Conservation (phyloP, 148 eudicot species). For the Camellia japonica region DNA sequence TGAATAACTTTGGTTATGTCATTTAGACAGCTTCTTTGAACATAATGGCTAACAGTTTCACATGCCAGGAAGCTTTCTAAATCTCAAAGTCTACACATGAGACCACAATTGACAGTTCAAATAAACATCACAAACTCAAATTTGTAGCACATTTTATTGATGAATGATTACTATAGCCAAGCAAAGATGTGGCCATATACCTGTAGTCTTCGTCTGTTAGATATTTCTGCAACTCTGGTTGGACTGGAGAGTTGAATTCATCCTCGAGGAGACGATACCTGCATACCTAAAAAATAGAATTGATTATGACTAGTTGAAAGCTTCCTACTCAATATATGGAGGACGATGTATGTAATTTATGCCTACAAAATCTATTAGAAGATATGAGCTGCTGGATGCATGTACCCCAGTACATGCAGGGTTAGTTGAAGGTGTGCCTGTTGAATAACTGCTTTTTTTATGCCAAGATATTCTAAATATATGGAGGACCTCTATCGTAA, state of each 20-base stretch:
- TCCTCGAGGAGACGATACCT: slow-evolving; percentile 78
- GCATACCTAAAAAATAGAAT: slow-evolving; percentile 60
- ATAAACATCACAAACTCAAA: neutral
- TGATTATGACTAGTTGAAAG: neutral
- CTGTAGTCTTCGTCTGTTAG: slow-evolving; percentile 85
- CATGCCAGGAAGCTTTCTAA: neutral
- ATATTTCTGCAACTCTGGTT: slow-evolving; percentile 76
- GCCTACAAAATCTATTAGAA: neutral
- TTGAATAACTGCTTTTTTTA: neutral
- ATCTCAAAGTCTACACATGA: neutral
- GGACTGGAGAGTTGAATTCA: slow-evolving; percentile 73
- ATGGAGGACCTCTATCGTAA: neutral
- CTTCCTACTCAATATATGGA: neutral
- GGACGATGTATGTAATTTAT: neutral
- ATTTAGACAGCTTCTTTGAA: neutral
- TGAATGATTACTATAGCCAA: neutral
- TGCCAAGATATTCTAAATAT: neutral
- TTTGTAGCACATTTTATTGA: neutral
- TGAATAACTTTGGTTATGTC: neutral
- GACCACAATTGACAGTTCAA: neutral
- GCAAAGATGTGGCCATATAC: slow-evolving; percentile 25
- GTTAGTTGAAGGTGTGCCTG: neutral
- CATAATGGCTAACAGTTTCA: neutral
- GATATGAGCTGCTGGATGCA: neutral
- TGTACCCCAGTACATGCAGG: neutral